Evolutionary conservation across 2,329 filamentous ascomycete genomes (phyloP), one percentile per base, ranked within the genome.

Genomic region (Hortaea werneckii): DNA sequence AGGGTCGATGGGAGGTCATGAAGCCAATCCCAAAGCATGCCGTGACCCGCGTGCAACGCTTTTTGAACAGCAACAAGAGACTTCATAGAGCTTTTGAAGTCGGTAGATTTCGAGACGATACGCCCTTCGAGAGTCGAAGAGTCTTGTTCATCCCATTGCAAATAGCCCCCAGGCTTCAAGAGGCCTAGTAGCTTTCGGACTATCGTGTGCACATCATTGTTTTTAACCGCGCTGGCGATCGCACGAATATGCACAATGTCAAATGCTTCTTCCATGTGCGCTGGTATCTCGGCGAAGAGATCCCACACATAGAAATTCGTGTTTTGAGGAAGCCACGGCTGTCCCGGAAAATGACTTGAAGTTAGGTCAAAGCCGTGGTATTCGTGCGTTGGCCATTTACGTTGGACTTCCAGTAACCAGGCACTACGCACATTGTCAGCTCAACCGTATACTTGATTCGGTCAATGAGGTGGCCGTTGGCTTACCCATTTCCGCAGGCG

Each of bases 121-220:
- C 47, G 43, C 12, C 30, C 40, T 30, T 12, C 29, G 38, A 47
- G 28, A 0, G n/a, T 40, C 9, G 42, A 44, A 26, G 32, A n/a
- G 37, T 51, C 38, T 9, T 30, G 43, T 28, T 54, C 51, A 30
- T 50, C 49, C 51, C 51, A 54, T 42, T 54, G 51, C 5, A 50
- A 29, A 34, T 53, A 48, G 29, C 47, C 49, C 13, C 51, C 49
- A 6, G 47, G 51, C 41, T 52, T 50, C 30, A 54, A 38, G 42
- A 54, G 47, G 9, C 35, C 40, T 6, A 45, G 12, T 30, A 48
- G 9, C 28, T 52, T 54, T 20, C 27, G 7, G 9, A 54, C 34
- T n/a, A 54, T 39, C 4, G 51, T 46, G 8, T 47, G 45, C n/a
- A 49, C 43, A 3, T 50, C 48, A 42, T 52, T 50, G 45, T 48